These are phyloP conservation scores for Solioccasus polychromus DNA, from an alignment of 768 basidiomycete genomes.

Conservation along the genomic window DNA sequence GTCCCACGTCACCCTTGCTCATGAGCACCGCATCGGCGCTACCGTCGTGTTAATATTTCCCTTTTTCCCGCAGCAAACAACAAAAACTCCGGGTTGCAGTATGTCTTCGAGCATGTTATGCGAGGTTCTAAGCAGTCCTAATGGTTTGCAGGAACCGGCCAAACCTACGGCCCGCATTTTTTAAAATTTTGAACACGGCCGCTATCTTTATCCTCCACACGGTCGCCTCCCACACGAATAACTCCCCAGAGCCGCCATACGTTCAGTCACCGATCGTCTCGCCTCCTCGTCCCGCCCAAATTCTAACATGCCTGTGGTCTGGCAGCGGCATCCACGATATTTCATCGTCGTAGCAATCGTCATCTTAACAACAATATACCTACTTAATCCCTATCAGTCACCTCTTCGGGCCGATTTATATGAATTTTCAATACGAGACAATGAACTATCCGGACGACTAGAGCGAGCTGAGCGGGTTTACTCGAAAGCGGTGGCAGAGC, in stretches of 20 bases:
- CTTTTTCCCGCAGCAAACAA: background rate
- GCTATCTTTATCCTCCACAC: conserved; percentile 14
- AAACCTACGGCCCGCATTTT: background rate
- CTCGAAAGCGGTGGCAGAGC: conserved; percentile 37
- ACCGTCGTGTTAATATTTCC: conserved; percentile 6
- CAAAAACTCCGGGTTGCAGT: conserved; percentile 11
- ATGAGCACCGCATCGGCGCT: conserved; percentile 15
- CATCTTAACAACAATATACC: conserved; percentile 44
- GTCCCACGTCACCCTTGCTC: conserved; percentile 22
- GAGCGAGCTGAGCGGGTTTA: conserved; percentile 46
- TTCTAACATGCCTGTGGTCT: conserved; percentile 28
- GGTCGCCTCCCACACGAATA: conserved; percentile 5
- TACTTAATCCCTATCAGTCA: conserved; percentile 40
- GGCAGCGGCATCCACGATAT: conserved; percentile 54
- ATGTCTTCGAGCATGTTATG: conserved; percentile 4
- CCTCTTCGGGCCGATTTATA: conserved; percentile 22
- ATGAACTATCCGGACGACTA: conserved; percentile 38
- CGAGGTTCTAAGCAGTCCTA: conserved; percentile 2
- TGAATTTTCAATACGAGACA: conserved; percentile 29
- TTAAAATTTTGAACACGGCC: conserved; percentile 11
- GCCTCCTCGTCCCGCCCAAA: background rate
- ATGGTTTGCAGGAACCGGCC: conserved; percentile 6
- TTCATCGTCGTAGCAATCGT: conserved; percentile 40
- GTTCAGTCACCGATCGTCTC: conserved; percentile 7
- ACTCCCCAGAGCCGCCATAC: conserved; percentile 4